Conservation (phyloP, 352 stramenopile species). For the Globisporangium abappressorium region DNA sequence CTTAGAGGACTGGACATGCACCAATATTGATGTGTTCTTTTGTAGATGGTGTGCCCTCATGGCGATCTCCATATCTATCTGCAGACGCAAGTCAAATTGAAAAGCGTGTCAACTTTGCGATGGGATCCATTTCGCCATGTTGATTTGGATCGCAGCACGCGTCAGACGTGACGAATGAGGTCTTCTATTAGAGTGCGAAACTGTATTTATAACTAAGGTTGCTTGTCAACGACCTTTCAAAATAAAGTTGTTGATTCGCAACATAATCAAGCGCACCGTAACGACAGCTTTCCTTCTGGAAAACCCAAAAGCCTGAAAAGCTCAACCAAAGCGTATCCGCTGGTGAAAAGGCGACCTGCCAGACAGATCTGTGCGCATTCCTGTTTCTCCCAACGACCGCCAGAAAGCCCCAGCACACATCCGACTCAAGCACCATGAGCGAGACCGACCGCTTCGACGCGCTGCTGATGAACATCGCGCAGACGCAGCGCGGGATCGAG, state of each 20-base stretch:
- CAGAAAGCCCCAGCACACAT: background rate
- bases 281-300: constrained; percentile 3
- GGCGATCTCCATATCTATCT: background rate
- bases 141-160: constrained; percentile 4
- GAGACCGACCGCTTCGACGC: constrained; percentile 89
- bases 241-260: background rate
- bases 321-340: constrained; percentile 1
- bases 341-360: constrained; percentile 6
- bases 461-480: constrained; percentile 97
- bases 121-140: background rate
- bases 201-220: background rate
- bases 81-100: background rate
- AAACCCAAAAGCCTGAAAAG: background rate
- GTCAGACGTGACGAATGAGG: background rate
- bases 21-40: background rate
- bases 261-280: background rate
- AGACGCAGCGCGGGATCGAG: constrained; percentile 97
- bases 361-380: background rate
- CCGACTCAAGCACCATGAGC: constrained; percentile 34
- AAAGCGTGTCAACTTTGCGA: background rate
- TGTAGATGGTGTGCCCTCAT: too few relatives aligned
- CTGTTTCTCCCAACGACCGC: background rate
- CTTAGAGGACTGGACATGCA: too few relatives aligned
- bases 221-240: background rate
- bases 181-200: background rate